Base-by-base conservation (phyloP, 352 stramenopile genomes). In the Globisporangium viniferum region DNA sequence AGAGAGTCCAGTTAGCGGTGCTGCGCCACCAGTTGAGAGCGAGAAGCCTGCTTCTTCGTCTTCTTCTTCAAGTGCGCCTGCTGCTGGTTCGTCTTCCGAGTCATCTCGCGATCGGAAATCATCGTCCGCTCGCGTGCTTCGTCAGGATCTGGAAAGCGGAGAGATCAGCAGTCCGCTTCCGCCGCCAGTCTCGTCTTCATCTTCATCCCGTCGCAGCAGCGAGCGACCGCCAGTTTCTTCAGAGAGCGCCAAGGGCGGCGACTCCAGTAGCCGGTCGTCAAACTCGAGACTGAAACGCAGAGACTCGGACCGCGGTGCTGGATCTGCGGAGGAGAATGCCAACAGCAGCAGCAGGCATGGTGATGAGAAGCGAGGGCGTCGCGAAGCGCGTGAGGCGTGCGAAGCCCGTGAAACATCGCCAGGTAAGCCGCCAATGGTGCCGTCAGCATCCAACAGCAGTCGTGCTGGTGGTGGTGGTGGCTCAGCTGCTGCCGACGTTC, bases 71-170 rank as follows among this genome's bases (percentile, higher is more conserved):
- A 59, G 12, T 3, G 24, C 64, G 29, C 58, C 39, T 61, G 67
- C 66, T 20, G 61, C 27, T 51, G 15, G 31, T 60, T n/a, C 35
- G 36, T 46, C 29, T 29, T 49, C 61, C 9, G 59, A 67, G 39
- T 67, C 48, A 3, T 64, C 46, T 36, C 62, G 63, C 12, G 48
- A 67, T 12, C 66, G 67, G 41, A 64, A 60, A 35, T 24, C n/a
- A 6, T 39, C 56, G 29, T 75, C 29, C 8, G 51, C 61, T 46
- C 72, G 56, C 18, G 72, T 76, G 12, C 74, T 69, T 54, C 78
- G 81, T 68, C 54, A 63, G 5, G 80, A 88, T 44, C 41, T 88
- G 22, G 80, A 88, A 59, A 88, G 78, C 24, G 80, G 80, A 7
- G 80, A 88, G 64, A 84, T 88, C 69, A 72, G 77, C 35, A 71